These are phyloP conservation scores for Trichosporon sp. DNA, from an alignment of 1,284 basidiomycete genomes.

Conservation along the genomic window DNA sequence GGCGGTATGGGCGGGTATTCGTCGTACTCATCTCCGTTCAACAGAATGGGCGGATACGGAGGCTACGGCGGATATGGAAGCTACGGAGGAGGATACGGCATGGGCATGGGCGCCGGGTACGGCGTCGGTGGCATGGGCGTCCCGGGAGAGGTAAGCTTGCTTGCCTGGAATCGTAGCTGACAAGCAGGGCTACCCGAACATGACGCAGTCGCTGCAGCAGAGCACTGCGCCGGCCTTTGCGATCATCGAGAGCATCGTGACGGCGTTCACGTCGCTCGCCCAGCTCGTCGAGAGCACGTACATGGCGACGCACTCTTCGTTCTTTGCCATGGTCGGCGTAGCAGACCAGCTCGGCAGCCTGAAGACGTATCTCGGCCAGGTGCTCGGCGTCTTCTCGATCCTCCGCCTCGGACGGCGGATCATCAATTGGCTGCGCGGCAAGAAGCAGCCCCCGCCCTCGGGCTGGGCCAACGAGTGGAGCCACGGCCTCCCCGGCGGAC, in stretches of 20 bases:
- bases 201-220: slow-evolving; percentile 80
- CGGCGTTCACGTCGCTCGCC: slow-evolving; percentile 90
- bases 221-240: slow-evolving; percentile 90
- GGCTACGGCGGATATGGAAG: slow-evolving; percentile 31
- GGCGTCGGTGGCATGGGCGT: slow-evolving; percentile 52
- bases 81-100: slow-evolving; percentile 41
- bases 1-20: slow-evolving; percentile 39
- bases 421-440: slow-evolving; percentile 51
- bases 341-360: slow-evolving; percentile 91
- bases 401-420: slow-evolving; percentile 60
- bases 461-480: slow-evolving; percentile 50
- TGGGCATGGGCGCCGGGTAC: slow-evolving; percentile 46
- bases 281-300: slow-evolving; percentile 98
- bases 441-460: slow-evolving; percentile 49
- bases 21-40: slow-evolving; percentile 20
- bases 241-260: slow-evolving; percentile 88
- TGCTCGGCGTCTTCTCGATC: slow-evolving; percentile 85
- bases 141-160: slow-evolving; percentile 47
- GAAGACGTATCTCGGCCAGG: slow-evolving; percentile 86
- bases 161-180: slow-evolving; percentile 1
- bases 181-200: slow-evolving; percentile 53
- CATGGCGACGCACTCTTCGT: slow-evolving; percentile 96
- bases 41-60: slow-evolving; percentile 48
- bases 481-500: slow-evolving; percentile 20
- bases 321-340: slow-evolving; percentile 98